Evolutionary conservation across 169 alveolate species (phyloP), one percentile per base, ranked within the genome.

Genomic region (Eimeria necatrix): DNA sequence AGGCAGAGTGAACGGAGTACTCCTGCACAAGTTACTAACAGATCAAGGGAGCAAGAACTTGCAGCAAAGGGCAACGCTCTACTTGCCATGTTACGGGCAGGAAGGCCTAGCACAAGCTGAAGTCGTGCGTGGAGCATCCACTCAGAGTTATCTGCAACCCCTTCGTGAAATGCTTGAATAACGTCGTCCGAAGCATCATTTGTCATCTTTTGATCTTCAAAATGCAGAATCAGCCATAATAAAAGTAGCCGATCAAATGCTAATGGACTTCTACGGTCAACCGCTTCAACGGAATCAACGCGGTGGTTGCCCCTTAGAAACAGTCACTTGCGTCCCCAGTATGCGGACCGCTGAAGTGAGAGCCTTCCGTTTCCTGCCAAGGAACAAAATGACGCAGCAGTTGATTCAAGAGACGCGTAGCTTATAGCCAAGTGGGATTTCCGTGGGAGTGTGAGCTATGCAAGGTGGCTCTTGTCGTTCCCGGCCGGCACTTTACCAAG

Each of bases 21-120:
- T 81, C 41, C 90, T 52, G 73, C 73, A n/a, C 73, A n/a, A 16
- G 52, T 4, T 81, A 24, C 73, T 12, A 68, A 81, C 24, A 26
- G 14, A n/a, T 78, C 53, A 20, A 76, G 56, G 91, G 20, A 32
- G 49, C 61, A 46, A 41, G 73, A 14, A 10, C 24, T 84, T 41
- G 80, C 53, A 0, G 78, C 78, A 41, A 84, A 60, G 64, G 78
- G 61, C 46, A 51, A 60, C 26, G 80, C 92, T 51, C 48, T 84
- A 49, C 92, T 84, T 41, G 60, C 92, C 5, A 6, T 60, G n/a
- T 26, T 84, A 56, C 26, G 22, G 41, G 8, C 53, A 52, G 74
- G 26, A 70, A 53, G 22, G 10, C 74, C 73, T 51, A 14, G 56
- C 14, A 22, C 85, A 24, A 46, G 16, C 16, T 18, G 59, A 74